Conservation (phyloP, 2,329 filamentous ascomycete species). For the Chaetomiaceae sp. region DNA sequence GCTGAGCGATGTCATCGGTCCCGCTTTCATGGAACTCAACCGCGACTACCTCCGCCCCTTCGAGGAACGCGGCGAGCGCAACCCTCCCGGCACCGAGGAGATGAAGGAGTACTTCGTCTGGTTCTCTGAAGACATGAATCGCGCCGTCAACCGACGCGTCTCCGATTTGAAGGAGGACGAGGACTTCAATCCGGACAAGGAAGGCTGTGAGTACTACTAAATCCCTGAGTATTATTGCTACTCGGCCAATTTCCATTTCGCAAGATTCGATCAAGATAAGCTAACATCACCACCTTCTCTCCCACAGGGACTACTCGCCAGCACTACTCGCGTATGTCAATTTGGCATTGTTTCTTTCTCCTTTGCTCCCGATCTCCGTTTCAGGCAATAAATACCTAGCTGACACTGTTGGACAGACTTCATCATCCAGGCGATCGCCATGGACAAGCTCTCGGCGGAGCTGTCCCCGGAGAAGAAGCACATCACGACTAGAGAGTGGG, state of each 20-base stretch:
- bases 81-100: neutral
- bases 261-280: too few relatives aligned
- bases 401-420: neutral
- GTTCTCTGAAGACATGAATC: neutral
- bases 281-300: too few relatives aligned
- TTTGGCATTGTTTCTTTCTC: too few relatives aligned
- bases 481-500: neutral
- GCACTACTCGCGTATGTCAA: too few relatives aligned
- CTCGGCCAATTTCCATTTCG: too few relatives aligned
- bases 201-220: neutral
- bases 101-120: conserved; percentile 5
- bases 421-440: conserved; percentile 1
- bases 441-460: neutral
- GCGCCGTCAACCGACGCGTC: neutral
- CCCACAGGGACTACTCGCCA: too few relatives aligned
- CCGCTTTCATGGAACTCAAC: neutral
- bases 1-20: neutral
- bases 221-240: too few relatives aligned
- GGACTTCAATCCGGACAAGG: neutral
- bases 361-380: too few relatives aligned
- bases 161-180: neutral
- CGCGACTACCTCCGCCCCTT: neutral
- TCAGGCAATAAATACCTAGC: neutral
- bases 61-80: neutral
- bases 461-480: neutral